Base-by-base conservation (phyloP, 306 rosid genomes). In the Ormosia emarginata region DNA sequence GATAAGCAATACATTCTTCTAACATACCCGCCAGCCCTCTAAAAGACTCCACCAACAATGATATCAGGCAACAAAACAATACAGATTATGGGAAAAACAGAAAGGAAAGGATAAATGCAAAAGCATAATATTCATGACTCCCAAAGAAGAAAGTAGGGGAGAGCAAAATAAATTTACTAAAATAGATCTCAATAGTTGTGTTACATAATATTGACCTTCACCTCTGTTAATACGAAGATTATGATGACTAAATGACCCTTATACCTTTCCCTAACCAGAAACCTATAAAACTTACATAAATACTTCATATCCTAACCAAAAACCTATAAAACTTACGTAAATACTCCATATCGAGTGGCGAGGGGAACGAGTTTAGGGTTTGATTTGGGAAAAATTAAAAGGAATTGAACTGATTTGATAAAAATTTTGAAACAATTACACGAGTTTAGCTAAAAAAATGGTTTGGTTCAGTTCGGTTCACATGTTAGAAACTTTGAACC, bases 221-320 rank as follows among this genome's bases (percentile, higher is more conserved):
- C 39, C 49, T 50, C 32, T n/a, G n/a, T n/a, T n/a, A n/a, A 34
- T 37, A 41, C 36, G 15, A 66, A 55, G 82, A 37, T 36, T 37
- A 66, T 37, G 81, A 66, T 52, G 29, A 65, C n/a, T 62, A 76
- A 76, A 78, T 37, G 41, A 50, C 36, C 52, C 53, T 17, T 65
- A 37, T 78, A 65, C 18, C 9, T 10, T 78, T 34, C 64, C 71
- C 61, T 44, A 52, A 46, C 56, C 43, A 43, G 33, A 65, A 50
- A 40, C 32, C n/a, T n/a, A n/a, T n/a, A n/a, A n/a, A n/a, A n/a
- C n/a, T n/a, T n/a, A n/a, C n/a, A n/a, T n/a, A n/a, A n/a, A n/a
- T n/a, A n/a, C n/a, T n/a, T n/a, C n/a, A n/a, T n/a, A n/a, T n/a
- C n/a, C n/a, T n/a, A n/a, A n/a, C n/a, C n/a, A n/a, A n/a, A n/a